These are phyloP conservation scores for Microascus cirrosus DNA, from an alignment of 2,329 filamentous ascomycete genomes.

Conservation along the genomic window DNA sequence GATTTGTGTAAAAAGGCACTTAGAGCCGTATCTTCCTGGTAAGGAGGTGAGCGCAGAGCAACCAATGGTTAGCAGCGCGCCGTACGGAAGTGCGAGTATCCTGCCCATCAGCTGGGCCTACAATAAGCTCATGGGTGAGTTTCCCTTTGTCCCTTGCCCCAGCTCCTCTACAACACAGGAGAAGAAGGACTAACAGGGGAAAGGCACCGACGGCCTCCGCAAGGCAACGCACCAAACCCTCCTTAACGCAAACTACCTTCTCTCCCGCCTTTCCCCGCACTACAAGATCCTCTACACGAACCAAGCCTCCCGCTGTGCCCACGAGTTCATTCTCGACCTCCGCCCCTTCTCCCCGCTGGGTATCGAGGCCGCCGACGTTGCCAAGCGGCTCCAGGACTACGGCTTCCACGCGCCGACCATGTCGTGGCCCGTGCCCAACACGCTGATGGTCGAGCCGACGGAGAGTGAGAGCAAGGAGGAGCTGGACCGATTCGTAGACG, in stretches of 20 bases:
- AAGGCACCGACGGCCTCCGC: conserved; percentile 58
- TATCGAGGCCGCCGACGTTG: conserved; percentile 86
- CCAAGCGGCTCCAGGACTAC: conserved; percentile 93
- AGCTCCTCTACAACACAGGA: background rate
- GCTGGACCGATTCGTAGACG: conserved; percentile 86
- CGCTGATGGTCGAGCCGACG: conserved; percentile 95
- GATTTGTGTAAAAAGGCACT: conserved; percentile 79
- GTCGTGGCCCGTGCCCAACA: conserved; percentile 92
- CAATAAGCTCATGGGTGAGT: conserved; percentile 79
- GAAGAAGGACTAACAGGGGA: conserved; percentile 8
- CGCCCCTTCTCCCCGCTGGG: conserved; percentile 74
- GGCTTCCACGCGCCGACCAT: conserved; percentile 97
- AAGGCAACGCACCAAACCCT: conserved; percentile 86
- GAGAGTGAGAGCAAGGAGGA: conserved; percentile 89
- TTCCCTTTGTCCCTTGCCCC: background rate
- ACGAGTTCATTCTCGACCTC: conserved; percentile 92
- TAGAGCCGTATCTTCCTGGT: conserved; percentile 64
- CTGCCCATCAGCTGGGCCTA: conserved; percentile 92
- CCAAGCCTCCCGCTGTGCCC: conserved; percentile 73
- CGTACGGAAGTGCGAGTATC: conserved; percentile 82
- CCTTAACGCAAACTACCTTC: conserved; percentile 96
- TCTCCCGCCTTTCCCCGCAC: conserved; percentile 73
- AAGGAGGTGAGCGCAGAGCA: conserved; percentile 17
- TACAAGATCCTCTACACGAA: conserved; percentile 95
- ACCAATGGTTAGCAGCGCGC: conserved; percentile 66